phyloP scores from a whole-genome alignment of 163 green algal genomes.

The Smithsoniella earleae region DNA sequence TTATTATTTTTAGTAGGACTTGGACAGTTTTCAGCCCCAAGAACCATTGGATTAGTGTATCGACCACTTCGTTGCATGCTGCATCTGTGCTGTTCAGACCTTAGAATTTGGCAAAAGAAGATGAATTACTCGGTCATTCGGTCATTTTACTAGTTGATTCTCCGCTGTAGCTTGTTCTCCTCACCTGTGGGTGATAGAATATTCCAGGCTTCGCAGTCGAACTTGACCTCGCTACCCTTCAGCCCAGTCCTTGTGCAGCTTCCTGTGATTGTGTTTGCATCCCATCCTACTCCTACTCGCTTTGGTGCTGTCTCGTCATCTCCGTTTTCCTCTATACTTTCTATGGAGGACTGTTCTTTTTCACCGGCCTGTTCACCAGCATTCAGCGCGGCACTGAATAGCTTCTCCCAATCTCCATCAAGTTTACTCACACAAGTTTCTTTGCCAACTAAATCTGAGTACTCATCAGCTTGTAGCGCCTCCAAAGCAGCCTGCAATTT shows the following conservation, averaged over 20 bases:
- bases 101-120: too few relatives aligned
- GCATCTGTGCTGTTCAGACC: too few relatives aligned
- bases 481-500: slow-evolving; percentile 7
- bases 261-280: neutral
- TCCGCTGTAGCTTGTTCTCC: too few relatives aligned
- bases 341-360: neutral
- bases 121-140: too few relatives aligned
- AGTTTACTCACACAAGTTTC: neutral
- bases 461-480: neutral
- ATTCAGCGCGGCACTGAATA: neutral
- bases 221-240: neutral
- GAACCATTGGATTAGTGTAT: too few relatives aligned
- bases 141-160: too few relatives aligned
- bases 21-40: too few relatives aligned
- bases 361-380: neutral
- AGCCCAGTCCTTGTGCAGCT: neutral
- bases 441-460: neutral
- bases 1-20: too few relatives aligned
- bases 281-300: neutral
- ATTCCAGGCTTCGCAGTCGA: neutral
- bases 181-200: slow-evolving; percentile 9
- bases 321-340: neutral
- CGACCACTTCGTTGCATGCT: too few relatives aligned
- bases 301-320: too few relatives aligned
- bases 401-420: neutral